Evolutionary conservation across 345 rosid species (phyloP), one percentile per base, ranked within the genome.

Genomic region (Salix viminalis): DNA sequence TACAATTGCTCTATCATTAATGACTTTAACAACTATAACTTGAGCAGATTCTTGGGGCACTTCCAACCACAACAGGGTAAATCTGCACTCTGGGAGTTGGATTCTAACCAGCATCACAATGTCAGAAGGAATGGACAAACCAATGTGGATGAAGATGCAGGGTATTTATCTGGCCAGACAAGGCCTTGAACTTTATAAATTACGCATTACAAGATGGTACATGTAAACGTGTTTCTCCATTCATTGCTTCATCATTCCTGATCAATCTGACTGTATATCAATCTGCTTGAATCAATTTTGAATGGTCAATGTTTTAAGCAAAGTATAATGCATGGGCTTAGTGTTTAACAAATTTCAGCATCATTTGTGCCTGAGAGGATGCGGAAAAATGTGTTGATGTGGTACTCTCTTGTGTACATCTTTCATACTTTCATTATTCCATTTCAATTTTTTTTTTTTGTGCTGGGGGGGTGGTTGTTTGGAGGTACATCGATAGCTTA

Each of bases 31-130:
- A 73, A 41, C 64, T 34, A 58, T 34, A 42, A 56, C 64, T 18
- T 83, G 75, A 73, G 83, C 90, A 94, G 99, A 89, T 96, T 96
- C 84, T 88, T 96, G 75, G 99, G 99, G 69, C 85, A 89, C 75
- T 91, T 92, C 88, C 95, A 83, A 84, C 98, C 96, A 61, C 93
- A 86, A 73, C 81, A 80, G 66, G 94, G 89, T 65, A 90, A 84
- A 79, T 93, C 92, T 76, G 92, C 91, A 21, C 79, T 89, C 41
- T 92, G 98, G 98, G 97, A 96, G 85, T 80, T 90, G 85, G 87
- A 85, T 75, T 88, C 90, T 44, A 91, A 91, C 74, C 88, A 85
- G 80, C 84, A 83, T 69, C 84, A 80, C 70, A 76, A 74, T 77
- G 74, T 80, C 60, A 89, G 87, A 80, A 85, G 82, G 82, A 90